Evolutionary conservation across 768 basidiomycete genomes (phyloP), one percentile per base, ranked within the genome.

Genomic region (Saitozyma sp.): DNA sequence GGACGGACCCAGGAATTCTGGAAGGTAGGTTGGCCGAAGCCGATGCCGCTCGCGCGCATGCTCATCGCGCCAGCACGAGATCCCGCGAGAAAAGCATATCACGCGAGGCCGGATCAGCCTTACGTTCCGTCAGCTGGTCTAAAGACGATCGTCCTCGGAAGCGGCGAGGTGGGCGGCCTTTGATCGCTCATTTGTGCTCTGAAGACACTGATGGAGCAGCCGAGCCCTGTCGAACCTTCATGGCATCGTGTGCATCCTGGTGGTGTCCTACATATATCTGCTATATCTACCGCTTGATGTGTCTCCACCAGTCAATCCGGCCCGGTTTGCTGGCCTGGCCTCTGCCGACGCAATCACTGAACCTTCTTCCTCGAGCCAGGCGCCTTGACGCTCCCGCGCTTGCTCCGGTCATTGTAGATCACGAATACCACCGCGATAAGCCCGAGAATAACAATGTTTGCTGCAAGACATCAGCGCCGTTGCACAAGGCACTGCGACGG

Each of bases 51-150:
- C 19, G 13, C 16, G 16, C 48, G 49, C 48, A 11, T 56, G 43
- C 41, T 17, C 17, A 8, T 42, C 8, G n/a, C 29, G 54, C 45
- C 53, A 80, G 76, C 76, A 79, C 61, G 77, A 78, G 62, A 77
- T 81, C 56, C 79, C 80, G 8, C 81, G 80, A 58, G 80, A 83
- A 54, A 69, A 76, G 2, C 70, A 65, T 37, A 68, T 81, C 51
- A 76, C 75, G 58, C 59, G 66, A 8, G 78, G 79, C 17, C 73
- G 82, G 16, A 81, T 83, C 65, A 80, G 79, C 20, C 58, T 83
- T 17, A 83, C 82, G 2, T 82, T 82, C 56, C 72, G 82, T 6
- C 82, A 83, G 57, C 62, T 82, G 6, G 70, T 71, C 1, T 73
- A 54, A 58, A 29, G 5, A 29, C 5, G 29, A 29, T 5, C 29